Evolutionary conservation across 2,329 filamentous ascomycete species (phyloP).

Genomic region (Ceratocystis diversiconidia): DNA sequence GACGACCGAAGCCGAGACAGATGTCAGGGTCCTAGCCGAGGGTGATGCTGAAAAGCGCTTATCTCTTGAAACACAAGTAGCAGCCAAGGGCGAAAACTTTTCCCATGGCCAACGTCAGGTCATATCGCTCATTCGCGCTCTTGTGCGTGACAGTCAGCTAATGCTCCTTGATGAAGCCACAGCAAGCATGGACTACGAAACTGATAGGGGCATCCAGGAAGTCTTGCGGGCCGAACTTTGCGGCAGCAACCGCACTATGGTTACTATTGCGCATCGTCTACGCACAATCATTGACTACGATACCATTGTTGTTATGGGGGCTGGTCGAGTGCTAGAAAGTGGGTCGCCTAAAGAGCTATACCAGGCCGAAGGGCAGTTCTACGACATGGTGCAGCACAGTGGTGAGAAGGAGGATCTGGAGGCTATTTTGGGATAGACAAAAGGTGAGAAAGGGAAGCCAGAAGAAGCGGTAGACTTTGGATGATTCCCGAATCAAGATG

Average conservation of each 20-base stretch:
- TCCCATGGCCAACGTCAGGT: conserved; percentile 37
- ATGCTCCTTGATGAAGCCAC: conserved; percentile 38
- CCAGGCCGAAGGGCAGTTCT: conserved; percentile 32
- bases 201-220: conserved; percentile 34
- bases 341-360: conserved; percentile 37
- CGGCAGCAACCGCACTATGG: conserved; percentile 30
- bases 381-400: conserved; percentile 42
- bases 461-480: background rate
- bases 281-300: conserved; percentile 39
- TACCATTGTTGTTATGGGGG: conserved; percentile 35
- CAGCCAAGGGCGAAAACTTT: conserved; percentile 33
- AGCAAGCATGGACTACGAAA: conserved; percentile 35
- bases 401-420: conserved; percentile 31
- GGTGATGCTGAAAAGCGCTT: conserved; percentile 22
- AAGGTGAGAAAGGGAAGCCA: background rate
- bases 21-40: conserved; percentile 10
- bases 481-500: background rate
- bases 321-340: conserved; percentile 32
- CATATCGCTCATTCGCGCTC: conserved; percentile 33
- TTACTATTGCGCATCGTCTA: conserved; percentile 37
- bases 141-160: conserved; percentile 33
- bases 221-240: conserved; percentile 34
- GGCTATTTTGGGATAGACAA: conserved; percentile 9
- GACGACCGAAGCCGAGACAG: conserved; percentile 12
- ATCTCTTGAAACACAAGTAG: conserved; percentile 29